Evolutionary conservation across 495 filamentous ascomycete species (phyloP).

Genomic region (Aspergillus olivimuriae): DNA sequence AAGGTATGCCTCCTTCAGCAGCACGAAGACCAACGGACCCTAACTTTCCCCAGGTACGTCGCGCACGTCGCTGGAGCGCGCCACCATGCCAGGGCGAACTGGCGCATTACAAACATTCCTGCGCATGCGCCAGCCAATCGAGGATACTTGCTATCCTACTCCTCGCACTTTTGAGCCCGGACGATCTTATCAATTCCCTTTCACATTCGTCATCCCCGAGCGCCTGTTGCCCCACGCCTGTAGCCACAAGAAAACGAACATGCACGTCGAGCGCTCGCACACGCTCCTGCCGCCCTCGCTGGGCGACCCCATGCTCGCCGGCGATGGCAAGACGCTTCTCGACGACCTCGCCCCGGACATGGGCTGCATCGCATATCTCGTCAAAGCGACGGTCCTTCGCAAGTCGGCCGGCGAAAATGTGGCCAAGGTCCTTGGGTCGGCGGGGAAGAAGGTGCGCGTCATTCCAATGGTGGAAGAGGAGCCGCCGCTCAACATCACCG

Average conservation of each 20-base stretch:
- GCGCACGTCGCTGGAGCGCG: constrained; percentile 47
- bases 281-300: constrained; percentile 73
- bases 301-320: constrained; percentile 57
- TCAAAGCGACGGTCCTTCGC: constrained; percentile 53
- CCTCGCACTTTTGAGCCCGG: constrained; percentile 63
- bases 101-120: constrained; percentile 63
- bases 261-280: constrained; percentile 64
- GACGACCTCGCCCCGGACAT: constrained; percentile 84
- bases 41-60: constrained; percentile 34
- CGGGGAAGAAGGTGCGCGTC: constrained; percentile 61
- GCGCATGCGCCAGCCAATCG: constrained; percentile 74
- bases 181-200: constrained; percentile 66
- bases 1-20: constrained; percentile 51
- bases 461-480: constrained; percentile 70
- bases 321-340: constrained; percentile 42
- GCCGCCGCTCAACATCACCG: constrained; percentile 63
- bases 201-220: constrained; percentile 80
- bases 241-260: constrained; percentile 47
- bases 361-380: constrained; percentile 65
- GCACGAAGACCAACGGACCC: too few relatives aligned
- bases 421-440: constrained; percentile 41
- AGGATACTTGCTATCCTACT: constrained; percentile 59
- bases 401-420: constrained; percentile 13
- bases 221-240: constrained; percentile 60
- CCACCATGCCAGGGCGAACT: constrained; percentile 41